phyloP scores from a whole-genome alignment of 2,329 filamentous ascomycete genomes.

The Botryotinia globosa region DNA sequence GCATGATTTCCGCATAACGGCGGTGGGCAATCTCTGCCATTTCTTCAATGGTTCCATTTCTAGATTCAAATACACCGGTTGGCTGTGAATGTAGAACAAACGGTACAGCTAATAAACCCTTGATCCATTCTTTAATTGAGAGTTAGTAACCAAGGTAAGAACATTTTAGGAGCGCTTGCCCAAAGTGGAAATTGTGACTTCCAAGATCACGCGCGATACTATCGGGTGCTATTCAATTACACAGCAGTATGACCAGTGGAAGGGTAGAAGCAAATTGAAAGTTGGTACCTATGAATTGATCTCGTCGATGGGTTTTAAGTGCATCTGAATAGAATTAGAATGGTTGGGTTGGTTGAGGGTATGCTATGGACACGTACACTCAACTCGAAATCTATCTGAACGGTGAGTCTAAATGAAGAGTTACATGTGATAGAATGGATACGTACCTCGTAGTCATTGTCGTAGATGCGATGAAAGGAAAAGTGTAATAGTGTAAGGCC shows the following conservation, averaged over 20 bases:
- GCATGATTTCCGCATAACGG: slow-evolving; percentile 92
- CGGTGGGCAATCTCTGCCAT: slow-evolving; percentile 80
- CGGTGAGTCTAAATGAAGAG: slow-evolving; percentile 11
- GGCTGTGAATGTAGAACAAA: slow-evolving; percentile 97
- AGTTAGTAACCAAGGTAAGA: not conserved
- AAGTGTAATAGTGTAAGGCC: not conserved
- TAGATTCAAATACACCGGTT: slow-evolving; percentile 75
- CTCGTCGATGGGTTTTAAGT: slow-evolving; percentile 79
- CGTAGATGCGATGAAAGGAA: not conserved
- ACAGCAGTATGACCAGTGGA: not conserved
- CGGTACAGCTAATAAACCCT: slow-evolving; percentile 87
- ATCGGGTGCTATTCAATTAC: not conserved
- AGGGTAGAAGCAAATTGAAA: not conserved
- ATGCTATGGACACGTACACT: slow-evolving; percentile 55
- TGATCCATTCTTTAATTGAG: slow-evolving; percentile 77
- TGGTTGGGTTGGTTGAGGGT: not conserved
- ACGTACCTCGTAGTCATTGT: slow-evolving; percentile 14
- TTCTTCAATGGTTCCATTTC: slow-evolving; percentile 59
- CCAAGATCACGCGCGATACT: not conserved
- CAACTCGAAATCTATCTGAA: slow-evolving; percentile 65
- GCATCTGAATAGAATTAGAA: slow-evolving; percentile 49
- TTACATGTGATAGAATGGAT: not conserved
- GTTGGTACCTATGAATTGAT: slow-evolving; percentile 74
- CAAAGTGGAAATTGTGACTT: not conserved
- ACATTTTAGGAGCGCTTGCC: not conserved